phyloP scores from a whole-genome alignment of 2,329 filamentous ascomycete genomes.

The Rhytidhysteron rufulum region DNA sequence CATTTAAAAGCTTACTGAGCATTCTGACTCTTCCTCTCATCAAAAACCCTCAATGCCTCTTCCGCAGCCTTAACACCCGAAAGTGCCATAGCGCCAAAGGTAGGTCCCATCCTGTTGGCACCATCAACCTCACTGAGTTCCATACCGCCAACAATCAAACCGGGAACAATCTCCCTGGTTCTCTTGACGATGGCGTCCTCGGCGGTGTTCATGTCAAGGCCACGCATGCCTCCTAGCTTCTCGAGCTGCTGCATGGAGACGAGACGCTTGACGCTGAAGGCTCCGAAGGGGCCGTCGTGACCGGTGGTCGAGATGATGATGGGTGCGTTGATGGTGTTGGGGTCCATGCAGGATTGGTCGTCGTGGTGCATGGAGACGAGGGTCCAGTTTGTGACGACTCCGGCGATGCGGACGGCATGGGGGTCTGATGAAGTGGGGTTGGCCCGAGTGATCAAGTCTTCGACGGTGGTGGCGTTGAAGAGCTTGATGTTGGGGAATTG shows the following conservation, averaged over 20 bases:
- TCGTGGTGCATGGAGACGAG: constrained; percentile 83
- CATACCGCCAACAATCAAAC: constrained; percentile 92
- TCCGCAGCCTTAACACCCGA: constrained; percentile 88
- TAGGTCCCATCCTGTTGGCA: constrained; percentile 86
- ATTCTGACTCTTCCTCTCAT: constrained; percentile 73
- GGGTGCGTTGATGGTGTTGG: constrained; percentile 92
- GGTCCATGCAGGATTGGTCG: constrained; percentile 93
- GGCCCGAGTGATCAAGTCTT: constrained; percentile 84
- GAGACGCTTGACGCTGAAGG: constrained; percentile 86
- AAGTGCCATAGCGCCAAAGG: constrained; percentile 85
- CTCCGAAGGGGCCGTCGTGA: constrained; percentile 86
- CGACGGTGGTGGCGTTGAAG: constrained; percentile 90
- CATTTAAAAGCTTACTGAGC: constrained; percentile 43
- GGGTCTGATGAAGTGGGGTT: constrained; percentile 36
- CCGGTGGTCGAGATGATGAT: constrained; percentile 86
- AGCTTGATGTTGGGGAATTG: constrained; percentile 89
- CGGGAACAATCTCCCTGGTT: constrained; percentile 82
- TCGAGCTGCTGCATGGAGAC: constrained; percentile 83
- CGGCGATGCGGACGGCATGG: constrained; percentile 67
- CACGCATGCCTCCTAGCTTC: constrained; percentile 86
- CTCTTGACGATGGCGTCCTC: constrained; percentile 93
- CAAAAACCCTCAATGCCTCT: constrained; percentile 74
- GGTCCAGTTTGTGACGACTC: constrained; percentile 95
- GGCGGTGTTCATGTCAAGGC: constrained; percentile 85
- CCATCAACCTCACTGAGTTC: constrained; percentile 88